Evolutionary conservation across 164 flowering plant genomes (phyloP), one percentile per base, ranked within the genome.

Genomic region (Piper longum): DNA sequence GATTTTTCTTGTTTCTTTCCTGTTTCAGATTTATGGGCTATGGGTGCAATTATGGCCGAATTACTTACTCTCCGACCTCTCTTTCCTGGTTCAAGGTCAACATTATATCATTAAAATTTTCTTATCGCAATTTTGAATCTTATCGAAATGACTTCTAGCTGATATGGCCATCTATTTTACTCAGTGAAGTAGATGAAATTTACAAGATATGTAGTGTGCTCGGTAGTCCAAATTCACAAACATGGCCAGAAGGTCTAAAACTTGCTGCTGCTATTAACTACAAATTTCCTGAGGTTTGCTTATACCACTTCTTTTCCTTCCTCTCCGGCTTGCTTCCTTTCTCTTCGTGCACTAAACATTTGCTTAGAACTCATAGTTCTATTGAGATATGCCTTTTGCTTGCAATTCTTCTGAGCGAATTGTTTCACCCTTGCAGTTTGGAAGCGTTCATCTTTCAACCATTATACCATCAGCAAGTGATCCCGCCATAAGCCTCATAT

Each of bases 1-100:
- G 43, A 68, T 54, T 14, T 52, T 58, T 43, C 26, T 16, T 43
- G 4, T 9, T 65, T 54, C 41, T 5, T 59, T 62, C 43, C 16
- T 1, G 14, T 26, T 65, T 19, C 77, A 92, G 98, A 92, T 76
- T 86, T 89, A 91, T 92, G 98, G 98, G 98, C 97, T 9, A 93
- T 93, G 99, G 99, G 99, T 65, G 97, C 97, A 57, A 93, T 90
- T 57, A 88, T 90, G 91, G 91, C 97, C 66, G 99, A 93, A 62
- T 56, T 93, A 73, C 81, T 93, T 59, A 78, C 91, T 62, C 89
- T 90, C 0, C 84, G 90, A 41, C 97, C 99, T 41, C 89, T 93
- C 45, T 93, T 93, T 67, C 95, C 91, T 5, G 99, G 99, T 59
- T 77, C 81, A 54, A 89, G 96, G 98, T 87, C 55, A 17, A 18